Conservation (phyloP, 2,329 filamentous ascomycete genomes). For the Raffaelea albimanens region DNA sequence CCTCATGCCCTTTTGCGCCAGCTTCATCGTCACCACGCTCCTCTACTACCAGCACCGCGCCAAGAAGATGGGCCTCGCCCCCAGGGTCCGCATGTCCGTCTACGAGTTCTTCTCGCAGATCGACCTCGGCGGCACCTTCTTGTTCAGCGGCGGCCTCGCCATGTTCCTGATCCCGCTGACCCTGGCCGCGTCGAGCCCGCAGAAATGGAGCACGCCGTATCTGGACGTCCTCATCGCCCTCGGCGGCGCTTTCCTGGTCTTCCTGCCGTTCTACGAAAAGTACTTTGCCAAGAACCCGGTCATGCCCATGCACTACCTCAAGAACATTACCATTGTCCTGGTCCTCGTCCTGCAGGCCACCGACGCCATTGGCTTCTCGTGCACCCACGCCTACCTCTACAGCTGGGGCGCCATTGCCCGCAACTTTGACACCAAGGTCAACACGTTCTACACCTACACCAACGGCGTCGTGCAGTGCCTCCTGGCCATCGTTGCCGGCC, state of each 20-base stretch:
- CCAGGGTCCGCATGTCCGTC: slow-evolving; percentile 16
- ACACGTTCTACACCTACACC: slow-evolving; percentile 29
- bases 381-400: slow-evolving; percentile 38
- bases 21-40: slow-evolving; percentile 37
- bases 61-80: slow-evolving; percentile 31
- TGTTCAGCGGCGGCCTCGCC: slow-evolving; percentile 38
- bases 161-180: slow-evolving; percentile 38
- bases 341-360: slow-evolving; percentile 28
- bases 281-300: slow-evolving; percentile 32
- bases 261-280: slow-evolving; percentile 38
- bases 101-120: slow-evolving; percentile 27
- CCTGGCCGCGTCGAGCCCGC: slow-evolving; percentile 29
- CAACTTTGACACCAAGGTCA: slow-evolving; percentile 27
- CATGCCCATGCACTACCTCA: slow-evolving; percentile 34
- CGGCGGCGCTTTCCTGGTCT: slow-evolving; percentile 29
- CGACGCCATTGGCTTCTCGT: slow-evolving; percentile 32
- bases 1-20: slow-evolving; percentile 41
- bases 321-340: slow-evolving; percentile 30
- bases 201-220: slow-evolving; percentile 34
- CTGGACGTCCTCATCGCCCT: slow-evolving; percentile 32
- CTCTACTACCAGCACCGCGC: slow-evolving; percentile 40
- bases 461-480: slow-evolving; percentile 32
- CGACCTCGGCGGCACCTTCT: slow-evolving; percentile 30
- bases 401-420: slow-evolving; percentile 34
- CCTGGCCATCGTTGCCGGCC: slow-evolving; percentile 27